These are phyloP conservation scores for Suillus subluteus DNA, from an alignment of 768 basidiomycete genomes.

Conservation along the genomic window DNA sequence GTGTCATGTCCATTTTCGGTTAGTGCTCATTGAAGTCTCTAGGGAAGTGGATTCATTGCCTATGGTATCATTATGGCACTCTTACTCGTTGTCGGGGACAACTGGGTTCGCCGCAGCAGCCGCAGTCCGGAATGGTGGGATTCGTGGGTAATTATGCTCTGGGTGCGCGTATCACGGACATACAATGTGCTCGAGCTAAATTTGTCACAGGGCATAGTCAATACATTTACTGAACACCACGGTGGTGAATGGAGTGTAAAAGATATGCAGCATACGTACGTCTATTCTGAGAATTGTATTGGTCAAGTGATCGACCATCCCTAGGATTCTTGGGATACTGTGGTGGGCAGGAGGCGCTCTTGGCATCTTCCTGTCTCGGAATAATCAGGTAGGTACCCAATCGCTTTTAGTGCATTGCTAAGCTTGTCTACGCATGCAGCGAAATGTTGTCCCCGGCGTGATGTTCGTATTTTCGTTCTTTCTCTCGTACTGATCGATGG, in stretches of 20 bases:
- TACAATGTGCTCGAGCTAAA: background rate
- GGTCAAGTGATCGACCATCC: conserved; percentile 10
- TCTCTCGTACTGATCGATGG: background rate
- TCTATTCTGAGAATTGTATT: conserved; percentile 16
- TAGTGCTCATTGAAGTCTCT: conserved; percentile 7
- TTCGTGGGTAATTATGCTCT: conserved; percentile 65
- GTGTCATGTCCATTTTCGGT: conserved; percentile 11
- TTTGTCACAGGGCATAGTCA: conserved; percentile 51
- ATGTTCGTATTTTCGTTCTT: conserved; percentile 54
- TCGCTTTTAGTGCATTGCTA: conserved; percentile 6
- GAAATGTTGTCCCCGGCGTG: conserved; percentile 78
- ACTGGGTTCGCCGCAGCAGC: conserved; percentile 72
- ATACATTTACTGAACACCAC: conserved; percentile 92
- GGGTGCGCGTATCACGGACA: conserved; percentile 43
- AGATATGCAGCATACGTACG: conserved; percentile 94
- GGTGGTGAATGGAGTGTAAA: conserved; percentile 84
- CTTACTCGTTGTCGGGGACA: conserved; percentile 74
- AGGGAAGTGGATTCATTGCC: conserved; percentile 87
- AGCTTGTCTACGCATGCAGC: conserved; percentile 38
- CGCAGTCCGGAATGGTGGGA: conserved; percentile 87
- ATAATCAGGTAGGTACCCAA: conserved; percentile 60
- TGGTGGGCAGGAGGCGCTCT: conserved; percentile 93
- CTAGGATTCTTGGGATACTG: conserved; percentile 55
- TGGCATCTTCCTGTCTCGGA: conserved; percentile 80
- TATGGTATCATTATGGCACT: conserved; percentile 85